Evolutionary conservation across 1,284 basidiomycete genomes (phyloP), one percentile per base, ranked within the genome.

Genomic region (Volvariella volvacea): DNA sequence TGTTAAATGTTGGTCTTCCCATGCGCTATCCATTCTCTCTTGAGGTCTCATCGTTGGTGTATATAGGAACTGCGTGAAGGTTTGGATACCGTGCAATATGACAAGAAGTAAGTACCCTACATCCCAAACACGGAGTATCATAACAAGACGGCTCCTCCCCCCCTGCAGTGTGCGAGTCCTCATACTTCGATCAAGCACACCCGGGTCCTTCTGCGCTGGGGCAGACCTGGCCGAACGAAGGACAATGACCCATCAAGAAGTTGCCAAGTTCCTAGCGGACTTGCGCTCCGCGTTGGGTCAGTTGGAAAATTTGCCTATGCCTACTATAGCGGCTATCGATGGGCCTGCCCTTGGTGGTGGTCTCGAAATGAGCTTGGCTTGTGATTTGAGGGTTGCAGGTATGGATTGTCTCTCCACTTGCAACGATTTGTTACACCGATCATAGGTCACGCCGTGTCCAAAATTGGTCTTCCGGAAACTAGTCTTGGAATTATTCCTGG

Each of bases 271-370:
- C 66, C 82, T 96, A 42, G 65, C 75, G 43, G 81, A 87, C 52
- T 72, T 97, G 21, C 80, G 93, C 25, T 67, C 68, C 28, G 78
- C 88, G 9, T 67, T 97, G 21, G 74, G 76, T 30, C 78, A 79
- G 53, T 74, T 97, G 10, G 90, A 93, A 62, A 72, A 71, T 32
- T 70, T 96, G 17, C 83, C 87, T 12, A 77, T 94, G 66, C 93
- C 93, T 1, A 93, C 89, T 6, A 86, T 97, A 45, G 90, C 90
- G 12, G 90, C 92, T 3, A 87, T 97, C 42, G 93, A 96, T 57
- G 94, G 94, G 0, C 88, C 90, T 22, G 92, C 93, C 1, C 74
- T 97, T 4, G 93, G 93, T 7, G 93, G 93, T 19, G 93, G 93
- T 1, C 71, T 94, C 22, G 93, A 97, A 62, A 66, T 96, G 44